Conservation (phyloP, 202 grass and related monocot species). For the Zoysia matrella region DNA sequence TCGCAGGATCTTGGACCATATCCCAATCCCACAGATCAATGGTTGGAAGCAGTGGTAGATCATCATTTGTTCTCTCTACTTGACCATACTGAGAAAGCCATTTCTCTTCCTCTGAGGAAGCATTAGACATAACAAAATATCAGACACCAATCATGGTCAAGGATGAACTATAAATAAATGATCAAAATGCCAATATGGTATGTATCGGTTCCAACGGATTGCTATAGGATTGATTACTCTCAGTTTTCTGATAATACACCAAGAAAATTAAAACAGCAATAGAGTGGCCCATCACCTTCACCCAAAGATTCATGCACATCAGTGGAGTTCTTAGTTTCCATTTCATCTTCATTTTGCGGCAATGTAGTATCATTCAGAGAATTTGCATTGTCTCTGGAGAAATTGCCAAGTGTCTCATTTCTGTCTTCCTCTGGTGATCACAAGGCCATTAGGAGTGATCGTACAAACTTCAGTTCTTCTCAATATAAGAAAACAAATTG, state of each 20-base stretch:
- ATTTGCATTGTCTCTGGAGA: slow-evolving; percentile 23
- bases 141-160: neutral
- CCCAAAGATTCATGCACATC: slow-evolving; percentile 31
- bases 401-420: slow-evolving; percentile 27
- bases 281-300: slow-evolving; percentile 47
- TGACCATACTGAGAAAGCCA: slow-evolving; percentile 92
- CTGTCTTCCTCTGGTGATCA: slow-evolving; percentile 43
- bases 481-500: slow-evolving; percentile 32
- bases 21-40: slow-evolving; percentile 93
- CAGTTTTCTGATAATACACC: neutral
- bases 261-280: slow-evolving; percentile 21
- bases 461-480: slow-evolving; percentile 23
- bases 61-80: slow-evolving; percentile 58
- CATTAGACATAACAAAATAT: slow-evolving; percentile 52
- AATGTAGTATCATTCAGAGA: slow-evolving; percentile 37
- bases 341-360: slow-evolving; percentile 45
- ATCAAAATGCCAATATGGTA: slow-evolving; percentile 15
- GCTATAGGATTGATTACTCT: neutral
- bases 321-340: slow-evolving; percentile 39
- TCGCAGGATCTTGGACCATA: slow-evolving; percentile 53
- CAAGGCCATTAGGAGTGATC: slow-evolving; percentile 24
- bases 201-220: neutral
- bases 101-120: slow-evolving; percentile 70
- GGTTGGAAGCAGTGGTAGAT: slow-evolving; percentile 39
- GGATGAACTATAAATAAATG: slow-evolving; percentile 25